Percentiles rank a stretch among this genome's conserved stretches.
Conservation (phyloP, 1,284 basidiomycete species). For the Ganoderma meredithae region DNA sequence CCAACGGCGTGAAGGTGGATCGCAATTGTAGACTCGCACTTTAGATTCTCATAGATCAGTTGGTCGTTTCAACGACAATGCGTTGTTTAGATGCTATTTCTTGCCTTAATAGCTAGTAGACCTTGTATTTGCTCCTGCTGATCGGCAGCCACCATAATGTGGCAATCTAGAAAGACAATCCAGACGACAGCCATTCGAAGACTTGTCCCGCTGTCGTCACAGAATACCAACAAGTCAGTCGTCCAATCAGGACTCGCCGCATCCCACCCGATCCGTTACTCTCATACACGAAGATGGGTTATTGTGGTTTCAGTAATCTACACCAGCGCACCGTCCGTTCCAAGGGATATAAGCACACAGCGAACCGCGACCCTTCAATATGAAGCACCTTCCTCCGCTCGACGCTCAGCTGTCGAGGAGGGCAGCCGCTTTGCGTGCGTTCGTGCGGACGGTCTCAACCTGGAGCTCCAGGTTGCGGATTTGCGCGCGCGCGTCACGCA, state of each 20-base stretch:
- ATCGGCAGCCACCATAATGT: too few species aligned
- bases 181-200: too few species aligned
- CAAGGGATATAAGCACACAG: slow-evolving; percentile 1
- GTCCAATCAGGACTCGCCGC: background rate
- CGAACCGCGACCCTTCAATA: background rate
- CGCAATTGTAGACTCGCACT: background rate
- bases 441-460: slow-evolving; percentile 78
- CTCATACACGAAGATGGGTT: background rate
- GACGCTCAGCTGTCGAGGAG: slow-evolving; percentile 38
- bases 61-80: too few species aligned
- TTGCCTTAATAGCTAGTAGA: too few species aligned
- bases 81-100: too few species aligned
- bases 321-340: background rate
- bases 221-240: too few species aligned
- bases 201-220: too few species aligned
- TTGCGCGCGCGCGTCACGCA: slow-evolving; percentile 69
- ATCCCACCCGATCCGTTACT: background rate
- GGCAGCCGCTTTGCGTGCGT: slow-evolving; percentile 70
- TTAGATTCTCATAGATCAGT: background rate
- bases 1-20: background rate
- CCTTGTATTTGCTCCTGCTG: too few species aligned
- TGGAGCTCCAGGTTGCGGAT: slow-evolving; percentile 85
- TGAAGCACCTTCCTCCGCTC: background rate
- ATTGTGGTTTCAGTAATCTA: slow-evolving; percentile 1
- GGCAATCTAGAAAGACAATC: too few species aligned